phyloP scores from a whole-genome alignment of 176 grass and related monocot genomes.

The Leersia perrieri region DNA sequence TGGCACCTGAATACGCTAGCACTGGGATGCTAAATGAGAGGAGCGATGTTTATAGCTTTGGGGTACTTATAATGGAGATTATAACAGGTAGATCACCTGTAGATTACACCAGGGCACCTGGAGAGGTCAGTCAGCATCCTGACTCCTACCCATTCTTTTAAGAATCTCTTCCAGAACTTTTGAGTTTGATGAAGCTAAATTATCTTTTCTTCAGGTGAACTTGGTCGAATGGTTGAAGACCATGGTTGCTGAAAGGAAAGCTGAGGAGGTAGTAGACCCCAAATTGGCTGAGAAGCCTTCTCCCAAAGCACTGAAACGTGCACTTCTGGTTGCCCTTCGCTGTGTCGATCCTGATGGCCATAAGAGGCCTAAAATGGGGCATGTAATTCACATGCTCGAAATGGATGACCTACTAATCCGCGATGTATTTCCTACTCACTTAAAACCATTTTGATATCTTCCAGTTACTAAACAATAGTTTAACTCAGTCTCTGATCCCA shows the following conservation, averaged over 20 bases:
- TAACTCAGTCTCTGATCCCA: not conserved
- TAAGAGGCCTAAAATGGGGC: conserved; percentile 97
- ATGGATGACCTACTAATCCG: conserved; percentile 68
- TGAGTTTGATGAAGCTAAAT: not conserved
- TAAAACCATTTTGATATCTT: not conserved
- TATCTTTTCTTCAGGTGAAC: conserved; percentile 56
- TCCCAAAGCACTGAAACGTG: conserved; percentile 68
- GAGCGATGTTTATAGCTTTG: conserved; percentile 97
- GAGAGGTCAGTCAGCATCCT: conserved; percentile 63
- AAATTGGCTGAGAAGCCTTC: conserved; percentile 77
- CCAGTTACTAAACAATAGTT: not conserved
- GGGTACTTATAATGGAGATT: conserved; percentile 93
- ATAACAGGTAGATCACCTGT: conserved; percentile 92
- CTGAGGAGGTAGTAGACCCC: conserved; percentile 75
- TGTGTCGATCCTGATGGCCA: conserved; percentile 85
- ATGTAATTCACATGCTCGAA: conserved; percentile 98
- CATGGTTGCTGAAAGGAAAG: conserved; percentile 80
- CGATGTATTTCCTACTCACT: conserved; percentile 46
- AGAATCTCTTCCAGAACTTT: not conserved
- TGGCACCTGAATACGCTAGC: conserved; percentile 94
- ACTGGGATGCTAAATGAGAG: conserved; percentile 95
- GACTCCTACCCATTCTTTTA: not conserved
- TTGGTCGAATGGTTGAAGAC: conserved; percentile 95
- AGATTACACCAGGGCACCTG: conserved; percentile 77
- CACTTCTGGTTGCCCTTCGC: conserved; percentile 74